Conservation (phyloP, 1,139 yeast genomes). For the Candida smagusa region DNA sequence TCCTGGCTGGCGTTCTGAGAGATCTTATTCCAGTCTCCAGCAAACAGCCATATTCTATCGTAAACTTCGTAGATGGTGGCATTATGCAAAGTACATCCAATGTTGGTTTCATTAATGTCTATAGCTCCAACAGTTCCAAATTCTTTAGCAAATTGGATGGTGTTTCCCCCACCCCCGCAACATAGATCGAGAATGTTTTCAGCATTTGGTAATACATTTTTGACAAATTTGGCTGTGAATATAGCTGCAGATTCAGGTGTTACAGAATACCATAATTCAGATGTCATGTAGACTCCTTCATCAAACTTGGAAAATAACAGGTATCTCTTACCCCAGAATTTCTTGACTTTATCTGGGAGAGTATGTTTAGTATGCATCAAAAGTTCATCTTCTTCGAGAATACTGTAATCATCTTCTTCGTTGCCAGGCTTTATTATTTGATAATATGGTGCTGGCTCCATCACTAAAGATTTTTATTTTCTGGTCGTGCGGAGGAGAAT, state of each 20-base stretch:
- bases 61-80: constrained; percentile 65
- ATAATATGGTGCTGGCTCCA: constrained; percentile 7
- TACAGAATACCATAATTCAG: constrained; percentile 86
- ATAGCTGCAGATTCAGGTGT: constrained; percentile 80
- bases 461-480: neutral
- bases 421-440: constrained; percentile 3
- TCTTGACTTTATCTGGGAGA: constrained; percentile 41
- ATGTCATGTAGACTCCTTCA: constrained; percentile 68
- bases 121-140: constrained; percentile 63
- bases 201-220: constrained; percentile 40
- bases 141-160: constrained; percentile 70
- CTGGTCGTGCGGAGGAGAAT: constrained; percentile 6
- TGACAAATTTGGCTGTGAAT: constrained; percentile 57
- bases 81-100: constrained; percentile 68
- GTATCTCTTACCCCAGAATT: constrained; percentile 63
- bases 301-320: constrained; percentile 58
- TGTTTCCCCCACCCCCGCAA: constrained; percentile 96
- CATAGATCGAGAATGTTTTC: constrained; percentile 62
- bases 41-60: constrained; percentile 43
- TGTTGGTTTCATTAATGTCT: constrained; percentile 60
- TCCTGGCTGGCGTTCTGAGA: constrained; percentile 17
- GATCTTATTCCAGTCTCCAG: constrained; percentile 57
- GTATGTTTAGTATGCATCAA: constrained; percentile 39
- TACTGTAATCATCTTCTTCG: constrained; percentile 7
- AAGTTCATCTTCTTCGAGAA: constrained; percentile 25